These are phyloP conservation scores for Teunomyces funiuensis DNA, from an alignment of 805 yeast species.

Conservation along the genomic window DNA sequence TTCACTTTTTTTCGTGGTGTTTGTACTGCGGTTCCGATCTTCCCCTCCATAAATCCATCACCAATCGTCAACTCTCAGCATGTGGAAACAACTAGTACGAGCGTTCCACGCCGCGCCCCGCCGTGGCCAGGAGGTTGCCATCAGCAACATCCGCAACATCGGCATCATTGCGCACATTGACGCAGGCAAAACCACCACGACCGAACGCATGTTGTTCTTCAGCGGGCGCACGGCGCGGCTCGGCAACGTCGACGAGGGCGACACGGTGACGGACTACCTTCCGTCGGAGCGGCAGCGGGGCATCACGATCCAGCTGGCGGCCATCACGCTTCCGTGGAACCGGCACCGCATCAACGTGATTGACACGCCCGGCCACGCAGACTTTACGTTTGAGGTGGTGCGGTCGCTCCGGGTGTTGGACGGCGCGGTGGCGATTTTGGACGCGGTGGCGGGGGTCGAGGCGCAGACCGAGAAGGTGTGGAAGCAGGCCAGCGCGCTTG, in stretches of 20 bases:
- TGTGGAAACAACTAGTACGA: background rate
- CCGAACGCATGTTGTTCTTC: constrained; percentile 91
- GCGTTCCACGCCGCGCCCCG: background rate
- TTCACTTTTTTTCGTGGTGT: too few relatives aligned
- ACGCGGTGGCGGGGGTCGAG: constrained; percentile 97
- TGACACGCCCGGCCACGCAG: constrained; percentile 98
- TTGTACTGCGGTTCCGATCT: too few relatives aligned
- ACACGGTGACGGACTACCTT: constrained; percentile 89
- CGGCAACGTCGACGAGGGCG: constrained; percentile 96
- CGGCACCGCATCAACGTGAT: constrained; percentile 75
- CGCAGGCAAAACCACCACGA: constrained; percentile 98
- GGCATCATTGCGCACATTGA: constrained; percentile 99
- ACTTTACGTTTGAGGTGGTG: constrained; percentile 91
- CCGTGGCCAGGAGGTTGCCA: constrained; percentile 27
- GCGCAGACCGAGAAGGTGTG: constrained; percentile 98
- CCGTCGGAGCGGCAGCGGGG: constrained; percentile 92
- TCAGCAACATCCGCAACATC: constrained; percentile 65
- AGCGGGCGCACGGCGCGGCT: constrained; percentile 76
- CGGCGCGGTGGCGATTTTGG: constrained; percentile 90
- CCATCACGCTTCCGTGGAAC: constrained; percentile 88
- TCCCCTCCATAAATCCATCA: too few relatives aligned
- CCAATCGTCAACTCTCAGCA: background rate
- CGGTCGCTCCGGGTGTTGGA: constrained; percentile 88
- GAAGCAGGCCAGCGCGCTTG: constrained; percentile 71
- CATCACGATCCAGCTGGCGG: constrained; percentile 95